Evolutionary conservation across 1,139 yeast species (phyloP), one percentile per base, ranked within the genome.

Genomic region (Debaryomyces robertsiae): DNA sequence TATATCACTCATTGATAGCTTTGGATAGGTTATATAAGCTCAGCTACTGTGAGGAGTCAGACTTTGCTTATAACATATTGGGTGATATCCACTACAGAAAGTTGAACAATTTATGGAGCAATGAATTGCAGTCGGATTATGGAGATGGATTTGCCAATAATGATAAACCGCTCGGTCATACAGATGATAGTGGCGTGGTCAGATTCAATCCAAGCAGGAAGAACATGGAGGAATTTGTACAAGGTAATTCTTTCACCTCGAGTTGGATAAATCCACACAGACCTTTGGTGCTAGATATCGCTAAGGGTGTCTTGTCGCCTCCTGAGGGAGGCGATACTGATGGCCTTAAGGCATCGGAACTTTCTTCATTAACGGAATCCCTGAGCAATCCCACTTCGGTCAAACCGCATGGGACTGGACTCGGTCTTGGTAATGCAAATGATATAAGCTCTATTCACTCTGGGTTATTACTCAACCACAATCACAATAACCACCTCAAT

Each of bases 371-470:
- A 3, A 17, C 19, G 7, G 40, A 37, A 9, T 18, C 13, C n/a
- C 35, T 31, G 30, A 30, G 40, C 14, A 22, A 37, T 23, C 30
- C 18, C 14, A 34, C 29, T 6, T 24, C 37, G 4, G 25, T 22
- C 16, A 42, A 30, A 15, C 39, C 27, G 10, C 39, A 41, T 28
- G 55, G 60, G 3, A 52, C 66, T 17, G 77, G 77, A 2, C 51
- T 66, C 18, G 77, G 77, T 1, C 54, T 72, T 34, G 77, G 77
- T 6, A 67, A 62, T 10, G 67, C 69, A 9, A 67, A 65, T 30
- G 77, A 72, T 45, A 71, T 72, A 17, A 58, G 64, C 5, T 67
- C 75, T 5, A 72, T 72, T 38, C 73, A 70, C 44, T 67, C 75
- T 2, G 77, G 70, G 17, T 53, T 54, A n/a, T 14, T 43, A 13